Evolutionary conservation across 768 basidiomycete genomes (phyloP), one percentile per base, ranked within the genome.

Genomic region (Zangia roseola): DNA sequence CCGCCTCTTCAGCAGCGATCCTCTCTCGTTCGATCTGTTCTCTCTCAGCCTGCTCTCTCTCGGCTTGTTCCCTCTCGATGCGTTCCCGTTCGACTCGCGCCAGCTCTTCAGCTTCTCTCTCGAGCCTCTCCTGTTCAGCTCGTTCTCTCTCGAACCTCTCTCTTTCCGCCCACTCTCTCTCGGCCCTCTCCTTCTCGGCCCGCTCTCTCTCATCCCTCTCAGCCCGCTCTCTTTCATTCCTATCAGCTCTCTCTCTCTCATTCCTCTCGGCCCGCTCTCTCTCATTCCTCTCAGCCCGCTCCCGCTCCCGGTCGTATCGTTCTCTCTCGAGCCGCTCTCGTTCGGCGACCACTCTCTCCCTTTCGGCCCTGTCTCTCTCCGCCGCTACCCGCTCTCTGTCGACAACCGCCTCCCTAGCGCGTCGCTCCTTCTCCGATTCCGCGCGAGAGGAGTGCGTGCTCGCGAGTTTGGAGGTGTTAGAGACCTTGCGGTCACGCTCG

Each of bases 391-490:
- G 30, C 28, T 56, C 62, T 8, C 54, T 48, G 43, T 61, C 25
- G 26, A 33, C 31, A 6, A 9, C 55, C 14, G 26, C 55, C 53
- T 53, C 61, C 47, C 57, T 57, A 4, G 62, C 43, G 12, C 59
- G 54, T 40, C 53, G 58, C 46, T 68, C 67, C 50, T 59, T 62
- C 25, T 58, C 55, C 14, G 50, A 57, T 16, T 58, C 56, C 14
- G 48, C 10, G 45, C 60, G 58, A 6, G 61, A 60, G 1, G 47
- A 2, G 35, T 57, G 51, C 41, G 56, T 81, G 65, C 45, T 71
- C 77, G 49, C 73, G 56, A 57, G 24, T 21, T 52, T 67, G 23
- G 67, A 67, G 2, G 65, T 41, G n/a, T 50, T 17, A 10, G 67
- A 58, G 1, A 23, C 24, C 40, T 55, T 69, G 14, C 62, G 54